Evolutionary conservation across 2,329 filamentous ascomycete species (phyloP).

Genomic region (Geosmithia morbida): DNA sequence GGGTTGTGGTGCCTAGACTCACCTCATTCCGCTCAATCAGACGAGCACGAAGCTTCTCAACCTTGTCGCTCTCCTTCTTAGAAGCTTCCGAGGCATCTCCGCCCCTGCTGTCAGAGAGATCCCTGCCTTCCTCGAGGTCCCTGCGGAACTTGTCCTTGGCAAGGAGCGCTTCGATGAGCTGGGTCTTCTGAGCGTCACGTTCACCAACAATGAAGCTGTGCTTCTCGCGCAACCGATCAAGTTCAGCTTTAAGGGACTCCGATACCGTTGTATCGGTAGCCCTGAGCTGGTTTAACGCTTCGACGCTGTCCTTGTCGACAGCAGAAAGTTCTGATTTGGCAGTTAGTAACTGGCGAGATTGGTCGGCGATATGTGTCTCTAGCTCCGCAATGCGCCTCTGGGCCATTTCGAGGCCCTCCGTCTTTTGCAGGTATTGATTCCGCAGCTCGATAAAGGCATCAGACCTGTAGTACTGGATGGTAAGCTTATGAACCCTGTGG

Average conservation of each 20-base stretch:
- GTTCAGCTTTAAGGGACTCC: constrained; percentile 41
- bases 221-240: constrained; percentile 38
- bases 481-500: constrained; percentile 23
- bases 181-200: constrained; percentile 40
- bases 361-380: constrained; percentile 32
- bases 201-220: constrained; percentile 33
- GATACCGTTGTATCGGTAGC: constrained; percentile 43
- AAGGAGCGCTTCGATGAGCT: constrained; percentile 44
- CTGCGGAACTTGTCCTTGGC: constrained; percentile 46
- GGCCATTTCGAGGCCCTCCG: constrained; percentile 30
- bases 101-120: constrained; percentile 25
- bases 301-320: constrained; percentile 36
- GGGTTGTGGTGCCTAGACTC: constrained; percentile 16
- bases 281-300: constrained; percentile 43
- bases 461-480: constrained; percentile 30
- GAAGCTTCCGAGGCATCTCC: constrained; percentile 17
- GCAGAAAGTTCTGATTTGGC: constrained; percentile 38
- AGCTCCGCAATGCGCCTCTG: constrained; percentile 28
- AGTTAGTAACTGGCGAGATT: constrained; percentile 38
- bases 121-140: constrained; percentile 31
- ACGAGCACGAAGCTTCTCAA: constrained; percentile 40
- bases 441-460: constrained; percentile 37
- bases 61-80: constrained; percentile 33
- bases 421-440: constrained; percentile 27
- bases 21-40: constrained; percentile 46